Base-by-base conservation (phyloP, 2,329 filamentous ascomycete species). In the Pyricularia sp. region DNA sequence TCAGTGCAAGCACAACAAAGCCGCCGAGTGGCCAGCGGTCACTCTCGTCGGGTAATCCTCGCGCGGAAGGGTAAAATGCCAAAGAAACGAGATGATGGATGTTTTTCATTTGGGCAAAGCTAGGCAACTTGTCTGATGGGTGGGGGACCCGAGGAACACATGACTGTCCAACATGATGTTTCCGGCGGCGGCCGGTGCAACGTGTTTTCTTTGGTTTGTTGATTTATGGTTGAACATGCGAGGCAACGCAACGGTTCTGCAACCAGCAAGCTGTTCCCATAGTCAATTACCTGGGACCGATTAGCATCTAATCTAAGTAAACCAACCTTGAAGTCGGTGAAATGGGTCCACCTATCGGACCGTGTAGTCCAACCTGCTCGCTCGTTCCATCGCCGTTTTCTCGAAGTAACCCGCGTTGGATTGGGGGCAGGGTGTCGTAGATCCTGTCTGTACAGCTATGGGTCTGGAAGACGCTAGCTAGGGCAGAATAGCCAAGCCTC, bases 291-390 rank as follows among this genome's bases (percentile, higher is more conserved):
- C 58, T 61, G 58, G 58, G 25, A 61, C 23, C 23, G 58, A 61
- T 61, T 14, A 61, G 25, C n/a, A 26, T 25, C 58, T 26, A 61
- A 61, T 61, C 25, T 61, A 61, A 61, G 58, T 61, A 23, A 25
- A 26, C 58, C 58, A 61, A 26, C 58, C 58, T 25, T 17, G 58
- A 61, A 9, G 58, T 61, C 58, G 58, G 58, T 61, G n/a, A 61
- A 61, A 61, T 61, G 58, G 58, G n/a, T 61, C 58, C 58, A 61
- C 58, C 58, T 61, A 61, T 61, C 58, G 58, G 58, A 61, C 58
- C 58, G 23, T 61, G 58, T 61, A 61, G n/a, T 61, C n/a, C 58
- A 61, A 23, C n/a, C n/a, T 26, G 58, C n/a, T 61, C 7, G 58
- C 58, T 61, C 58, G 23, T 61, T 61, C 58, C 58, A 61, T 61